Base-by-base conservation (phyloP, 805 yeast genomes). In the Candida sanyiensis region DNA sequence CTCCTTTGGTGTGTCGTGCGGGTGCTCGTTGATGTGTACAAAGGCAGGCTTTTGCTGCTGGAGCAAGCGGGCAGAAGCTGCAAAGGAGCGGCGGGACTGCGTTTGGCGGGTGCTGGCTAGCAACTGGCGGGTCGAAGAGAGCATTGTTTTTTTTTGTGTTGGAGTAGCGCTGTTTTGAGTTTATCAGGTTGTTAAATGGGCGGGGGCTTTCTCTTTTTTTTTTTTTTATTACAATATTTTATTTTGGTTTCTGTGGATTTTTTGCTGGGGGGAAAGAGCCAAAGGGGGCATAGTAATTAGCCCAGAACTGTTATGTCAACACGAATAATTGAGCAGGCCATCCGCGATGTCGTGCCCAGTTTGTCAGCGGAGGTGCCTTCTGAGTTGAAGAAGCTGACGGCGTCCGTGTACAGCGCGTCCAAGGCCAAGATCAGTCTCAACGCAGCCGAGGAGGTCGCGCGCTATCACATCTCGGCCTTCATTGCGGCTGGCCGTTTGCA, bases 381-480 rank as follows among this genome's bases (percentile, higher is more conserved):
- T 6, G 56, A 61, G 29, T 53, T 77, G 22, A 50, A 66, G 10
- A 47, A 41, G 11, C 38, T 47, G 17, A 45, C 55, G 0, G 38
- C 10, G 53, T 64, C 15, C 61, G 61, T 53, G 55, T 71, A 63
- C 44, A 57, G 71, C 1, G 69, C 81, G 16, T 63, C 81, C n/a
- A 73, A 66, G 40, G 67, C 70, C 46, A 65, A 66, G 32, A 72
- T 73, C 43, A 55, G 60, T 3, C 55, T 82, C 17, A 69, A 74
- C 11, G 67, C 69, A 19, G 67, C 67, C 28, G 73, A 76, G 37
- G 89, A 83, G 46, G 62, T 72, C 2, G 87, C 86, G 2, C 63
- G 90, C 38, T 70, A 69, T 39, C 89, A 83, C 54, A 55, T 83
- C 10, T 78, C 87, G 55, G 83, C 87, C 5, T 74, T 63, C 45